phyloP scores from a whole-genome alignment of 75 land plant species.

The Cryptomeria japonica region DNA sequence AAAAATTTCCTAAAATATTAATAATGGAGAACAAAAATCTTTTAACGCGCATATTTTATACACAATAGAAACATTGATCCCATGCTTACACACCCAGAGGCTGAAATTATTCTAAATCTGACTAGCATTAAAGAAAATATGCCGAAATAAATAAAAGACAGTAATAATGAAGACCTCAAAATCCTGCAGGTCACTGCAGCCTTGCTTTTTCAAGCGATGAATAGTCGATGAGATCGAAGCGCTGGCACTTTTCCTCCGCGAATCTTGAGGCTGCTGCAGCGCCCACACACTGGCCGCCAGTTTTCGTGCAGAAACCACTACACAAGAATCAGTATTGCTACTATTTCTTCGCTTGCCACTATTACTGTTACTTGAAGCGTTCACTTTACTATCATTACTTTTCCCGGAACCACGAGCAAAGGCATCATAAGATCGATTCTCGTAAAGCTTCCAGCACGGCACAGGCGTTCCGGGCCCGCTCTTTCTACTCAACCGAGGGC shows the following conservation, averaged over 20 bases:
- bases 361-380: not conserved
- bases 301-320: not conserved
- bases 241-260: not conserved
- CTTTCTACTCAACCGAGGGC: not conserved
- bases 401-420: slow-evolving; percentile 14
- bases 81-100: not conserved
- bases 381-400: not conserved
- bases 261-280: not conserved
- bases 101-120: not conserved
- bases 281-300: not conserved
- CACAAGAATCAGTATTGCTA: not conserved
- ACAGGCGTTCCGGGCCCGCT: slow-evolving; percentile 22
- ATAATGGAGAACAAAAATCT: not conserved
- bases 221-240: not conserved
- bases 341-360: not conserved
- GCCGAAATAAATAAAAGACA: not conserved
- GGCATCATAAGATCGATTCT: slow-evolving; percentile 37
- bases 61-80: not conserved
- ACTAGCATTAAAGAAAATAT: not conserved
- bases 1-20: too few relatives aligned
- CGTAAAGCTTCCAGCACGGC: slow-evolving; percentile 46
- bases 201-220: not conserved
- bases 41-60: not conserved
- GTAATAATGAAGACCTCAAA: not conserved
- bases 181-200: not conserved